Percentiles rank a stretch among this genome's conserved stretches.
Evolutionary conservation across 1,139 yeast species (phyloP).

Genomic region (Lizanozyma gosingica): DNA sequence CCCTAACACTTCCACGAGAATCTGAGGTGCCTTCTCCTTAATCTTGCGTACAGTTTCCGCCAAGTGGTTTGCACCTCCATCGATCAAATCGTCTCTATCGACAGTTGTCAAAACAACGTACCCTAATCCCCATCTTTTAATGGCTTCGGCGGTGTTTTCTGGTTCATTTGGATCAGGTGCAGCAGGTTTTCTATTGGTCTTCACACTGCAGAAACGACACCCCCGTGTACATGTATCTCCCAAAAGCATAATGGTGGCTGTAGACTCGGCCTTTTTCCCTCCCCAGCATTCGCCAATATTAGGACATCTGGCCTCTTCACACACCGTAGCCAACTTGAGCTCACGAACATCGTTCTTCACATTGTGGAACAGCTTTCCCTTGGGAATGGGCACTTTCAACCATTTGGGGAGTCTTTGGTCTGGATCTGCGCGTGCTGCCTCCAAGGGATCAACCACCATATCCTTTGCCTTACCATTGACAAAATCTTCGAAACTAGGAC

Average conservation of each 20-base stretch:
- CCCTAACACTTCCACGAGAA: constrained; percentile 84
- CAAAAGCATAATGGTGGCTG: constrained; percentile 96
- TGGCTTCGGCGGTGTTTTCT: constrained; percentile 95
- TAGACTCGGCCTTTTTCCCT: constrained; percentile 91
- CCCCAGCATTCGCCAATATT: constrained; percentile 99
- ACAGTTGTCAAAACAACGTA: constrained; percentile 97
- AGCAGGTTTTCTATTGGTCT: constrained; percentile 80
- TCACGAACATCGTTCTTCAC: constrained; percentile 84
- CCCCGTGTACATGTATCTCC: constrained; percentile 99
- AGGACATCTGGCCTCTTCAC: constrained; percentile 98
- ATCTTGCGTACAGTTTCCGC: constrained; percentile 80
- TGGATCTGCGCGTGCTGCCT: constrained; percentile 50
- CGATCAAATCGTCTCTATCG: constrained; percentile 89
- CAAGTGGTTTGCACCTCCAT: constrained; percentile 91
- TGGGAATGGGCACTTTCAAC: constrained; percentile 94
- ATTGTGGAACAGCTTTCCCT: constrained; percentile 73
- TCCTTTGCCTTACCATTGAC: constrained; percentile 70
- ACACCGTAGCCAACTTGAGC: constrained; percentile 83
- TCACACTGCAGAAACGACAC: constrained; percentile 94
- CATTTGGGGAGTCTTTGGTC: constrained; percentile 78
- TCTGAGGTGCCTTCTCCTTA: constrained; percentile 83
- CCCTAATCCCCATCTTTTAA: constrained; percentile 96
- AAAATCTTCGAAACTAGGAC: constrained; percentile 93
- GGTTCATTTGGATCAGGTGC: constrained; percentile 96
- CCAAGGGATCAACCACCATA: constrained; percentile 58